Conservation (phyloP, 2,329 filamentous ascomycete species). For the Calonectria pauciramosa region DNA sequence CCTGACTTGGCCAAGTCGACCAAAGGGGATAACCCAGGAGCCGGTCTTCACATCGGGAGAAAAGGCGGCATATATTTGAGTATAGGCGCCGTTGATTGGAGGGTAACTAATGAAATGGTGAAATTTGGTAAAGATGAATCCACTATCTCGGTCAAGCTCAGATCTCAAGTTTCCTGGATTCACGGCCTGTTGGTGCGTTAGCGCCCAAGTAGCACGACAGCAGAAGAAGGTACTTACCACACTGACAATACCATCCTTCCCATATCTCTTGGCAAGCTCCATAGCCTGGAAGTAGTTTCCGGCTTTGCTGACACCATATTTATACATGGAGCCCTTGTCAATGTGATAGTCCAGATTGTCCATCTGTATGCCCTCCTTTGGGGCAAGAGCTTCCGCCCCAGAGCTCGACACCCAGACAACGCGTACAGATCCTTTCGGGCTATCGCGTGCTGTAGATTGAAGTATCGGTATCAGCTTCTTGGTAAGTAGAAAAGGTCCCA, state of each 20-base stretch:
- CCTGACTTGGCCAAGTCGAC: not conserved
- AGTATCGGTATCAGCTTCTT: conserved; percentile 43
- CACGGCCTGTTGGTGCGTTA: not conserved
- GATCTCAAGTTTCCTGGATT: conserved; percentile 34
- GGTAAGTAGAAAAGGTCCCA: conserved; percentile 56
- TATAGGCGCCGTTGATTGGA: not conserved
- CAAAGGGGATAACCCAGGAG: conserved; percentile 11
- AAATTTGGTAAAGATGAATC: not conserved
- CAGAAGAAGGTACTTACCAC: not conserved
- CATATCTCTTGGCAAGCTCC: conserved; percentile 7
- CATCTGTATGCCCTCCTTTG: not conserved
- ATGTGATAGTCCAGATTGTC: conserved; percentile 31
- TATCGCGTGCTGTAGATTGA: conserved; percentile 45
- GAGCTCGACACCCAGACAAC: conserved; percentile 46
- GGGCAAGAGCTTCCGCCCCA: not conserved
- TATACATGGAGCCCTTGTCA: conserved; percentile 12
- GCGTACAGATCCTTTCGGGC: conserved; percentile 45
- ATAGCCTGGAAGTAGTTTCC: conserved; percentile 32
- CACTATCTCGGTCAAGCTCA: not conserved
- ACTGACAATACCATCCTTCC: conserved; percentile 12
- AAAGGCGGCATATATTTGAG: not conserved
- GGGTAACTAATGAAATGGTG: not conserved
- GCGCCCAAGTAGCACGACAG: not conserved
- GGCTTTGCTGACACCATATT: conserved; percentile 33
- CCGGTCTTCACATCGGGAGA: not conserved